Evolutionary conservation across 805 yeast genomes (phyloP), one percentile per base, ranked within the genome.

Genomic region (Candida bentonensis): DNA sequence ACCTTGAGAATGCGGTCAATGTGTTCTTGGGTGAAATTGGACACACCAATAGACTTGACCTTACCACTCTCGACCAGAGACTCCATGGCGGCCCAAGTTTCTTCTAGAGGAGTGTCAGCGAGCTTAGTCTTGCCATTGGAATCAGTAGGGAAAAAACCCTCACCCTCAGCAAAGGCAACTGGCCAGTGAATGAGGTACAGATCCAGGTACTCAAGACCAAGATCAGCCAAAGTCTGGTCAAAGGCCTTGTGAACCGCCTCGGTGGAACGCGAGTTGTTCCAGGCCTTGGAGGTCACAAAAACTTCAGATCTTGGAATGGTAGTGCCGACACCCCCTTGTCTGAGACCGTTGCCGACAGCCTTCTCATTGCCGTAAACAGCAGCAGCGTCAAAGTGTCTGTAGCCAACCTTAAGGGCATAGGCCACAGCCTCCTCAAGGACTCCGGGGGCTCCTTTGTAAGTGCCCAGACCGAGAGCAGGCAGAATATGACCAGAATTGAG

Each of bases 331-430:
- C 61, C 69, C 21, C 65, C 52, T 42, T 64, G 68, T n/a, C 53
- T 49, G 44, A 80, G 72, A 30, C 65, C 65, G 44, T 68, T 66
- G 25, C 94, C 87, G 13, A 80, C 79, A 49, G 72, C 77, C 20
- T 60, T 66, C 59, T 84, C 94, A 56, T 79, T 79, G 2, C 73
- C 73, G 58, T 83, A 83, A 47, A 70, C 68, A 57, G 74, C 74
- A 2, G 92, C 92, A 7, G 87, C 76, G 59, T 82, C 94, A 51
- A 82, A 78, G 57, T 78, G 85, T 49, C 79, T 70, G 59, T 79
- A 78, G 7, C 88, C 88, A 5, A 68, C 65, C 55, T 74, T 68
- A 47, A 80, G 64, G 15, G 88, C 89, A 39, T 71, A 67, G 50
- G 67, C 67, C 11, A 79, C 79, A 22, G 79, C 76, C 21, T 62